Evolutionary conservation across 2,329 filamentous ascomycete species (phyloP), one percentile per base, ranked within the genome.

Genomic region (Neobulgaria alba): DNA sequence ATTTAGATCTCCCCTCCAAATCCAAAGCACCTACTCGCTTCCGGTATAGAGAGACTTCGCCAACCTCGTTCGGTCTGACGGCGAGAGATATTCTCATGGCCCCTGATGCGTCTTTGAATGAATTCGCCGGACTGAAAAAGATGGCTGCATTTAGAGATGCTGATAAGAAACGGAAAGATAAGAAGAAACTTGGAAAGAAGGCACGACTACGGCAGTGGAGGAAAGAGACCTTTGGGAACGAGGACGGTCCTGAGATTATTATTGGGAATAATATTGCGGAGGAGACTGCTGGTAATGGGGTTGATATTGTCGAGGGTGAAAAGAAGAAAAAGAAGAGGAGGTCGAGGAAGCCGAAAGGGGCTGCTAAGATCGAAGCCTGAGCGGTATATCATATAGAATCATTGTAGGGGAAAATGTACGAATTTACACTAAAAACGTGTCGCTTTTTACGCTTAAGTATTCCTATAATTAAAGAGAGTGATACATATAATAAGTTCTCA

Each of bases 81-180:
- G 72, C 89, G 1, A 77, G 81, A 46, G 92, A 98, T 63, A 96
- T 98, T 54, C 75, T 98, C 23, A 73, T 82, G 59, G 87, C 94
- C 51, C 86, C 89, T 33, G 92, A 98, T 65, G 69, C 77, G 34
- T 79, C 82, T 39, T 76, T 98, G 50, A 98, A 98, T 63, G 73
- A 89, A 50, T 98, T 83, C 58, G 90, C 82, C 4, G 90, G 92
- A 5, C 68, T 98, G 57, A 98, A 98, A 73, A 96, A 95, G 67
- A 75, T 95, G 45, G 89, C 90, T 3, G 72, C 85, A 4, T 98
- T 92, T 69, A 76, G 92, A 42, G 89, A 95, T 59, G 69, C 72
- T 3, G 85, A 89, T 55, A 92, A 93, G 73, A 96, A 96, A 72
- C 73, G 75, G 52, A 84, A 82, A 56, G 92, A 98, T 59, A 79